Base-by-base conservation (phyloP, 257 asterid species). In the Lithospermum erythrorhizon region DNA sequence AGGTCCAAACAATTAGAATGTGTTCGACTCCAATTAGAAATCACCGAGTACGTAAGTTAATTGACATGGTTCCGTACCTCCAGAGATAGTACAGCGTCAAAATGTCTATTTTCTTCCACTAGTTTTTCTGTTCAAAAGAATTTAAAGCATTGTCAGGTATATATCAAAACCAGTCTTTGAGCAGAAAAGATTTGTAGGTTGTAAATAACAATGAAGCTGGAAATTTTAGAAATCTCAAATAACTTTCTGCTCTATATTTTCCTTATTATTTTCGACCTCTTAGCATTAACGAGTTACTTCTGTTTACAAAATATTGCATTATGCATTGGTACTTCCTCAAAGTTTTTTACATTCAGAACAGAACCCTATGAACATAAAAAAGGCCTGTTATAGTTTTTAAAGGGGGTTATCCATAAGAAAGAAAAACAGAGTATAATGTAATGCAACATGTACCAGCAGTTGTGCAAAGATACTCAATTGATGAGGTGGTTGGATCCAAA, bases 21-120 rank as follows among this genome's bases (percentile, higher is more conserved):
- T 41, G 49, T 41, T 41, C n/a, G n/a, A n/a, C n/a, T n/a, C 45
- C 14, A 1, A 35, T 35, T 5, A 35, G 11, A 18, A 41, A 41
- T 41, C 49, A 41, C 49, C 2, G 14, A 41, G 13, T 41, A 1
- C 18, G 13, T 3, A 41, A 13, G 49, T 41, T 11, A 61, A 20
- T 11, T 1, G 21, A 27, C 57, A 1, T 19, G 15, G 29, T 23
- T 18, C 13, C 80, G 45, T 72, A 93, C 99, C 94, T 93, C 99
- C 71, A 89, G 73, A 29, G 97, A 79, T 75, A 93, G 65, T 58
- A 93, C 97, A 62, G 87, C 99, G 74, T 93, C 96, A 70, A 83
- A 89, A 57, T 83, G 73, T 64, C 79, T 68, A 79, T 79, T 78
- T 82, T 89, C 97, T 75, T 86, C 96, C 61, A 89, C 95, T 85